Evolutionary conservation across 1,284 basidiomycete species (phyloP).

Genomic region (Melampsora allii-populina): DNA sequence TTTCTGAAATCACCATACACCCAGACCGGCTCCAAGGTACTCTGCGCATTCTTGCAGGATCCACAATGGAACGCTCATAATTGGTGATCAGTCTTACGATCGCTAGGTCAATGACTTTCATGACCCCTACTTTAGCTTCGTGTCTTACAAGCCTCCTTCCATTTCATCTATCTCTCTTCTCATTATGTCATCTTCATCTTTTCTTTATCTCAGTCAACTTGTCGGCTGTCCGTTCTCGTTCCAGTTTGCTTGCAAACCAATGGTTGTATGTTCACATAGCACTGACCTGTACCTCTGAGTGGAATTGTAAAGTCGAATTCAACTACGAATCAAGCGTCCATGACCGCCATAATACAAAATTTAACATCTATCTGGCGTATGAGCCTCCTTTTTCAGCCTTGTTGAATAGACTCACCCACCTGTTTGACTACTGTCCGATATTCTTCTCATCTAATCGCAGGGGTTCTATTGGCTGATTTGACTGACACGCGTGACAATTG

Average conservation of each 20-base stretch:
- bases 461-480: too few relatives aligned
- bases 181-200: not conserved
- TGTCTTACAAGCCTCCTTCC: not conserved
- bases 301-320: not conserved
- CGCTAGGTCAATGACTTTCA: not conserved
- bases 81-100: conserved; percentile 13
- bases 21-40: conserved; percentile 92
- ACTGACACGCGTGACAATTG: too few relatives aligned
- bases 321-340: not conserved
- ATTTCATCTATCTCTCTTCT: not conserved
- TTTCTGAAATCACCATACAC: not conserved
- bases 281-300: not conserved
- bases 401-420: too few relatives aligned
- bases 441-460: too few relatives aligned
- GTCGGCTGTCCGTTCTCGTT: not conserved
- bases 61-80: conserved; percentile 62
- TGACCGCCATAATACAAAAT: too few relatives aligned
- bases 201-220: not conserved
- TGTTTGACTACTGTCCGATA: too few relatives aligned
- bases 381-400: too few relatives aligned
- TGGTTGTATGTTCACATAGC: not conserved
- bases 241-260: not conserved
- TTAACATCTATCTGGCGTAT: too few relatives aligned
- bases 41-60: conserved; percentile 88
- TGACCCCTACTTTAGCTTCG: not conserved